Conservation (phyloP, 768 basidiomycete species). For the Boletales sp. region DNA sequence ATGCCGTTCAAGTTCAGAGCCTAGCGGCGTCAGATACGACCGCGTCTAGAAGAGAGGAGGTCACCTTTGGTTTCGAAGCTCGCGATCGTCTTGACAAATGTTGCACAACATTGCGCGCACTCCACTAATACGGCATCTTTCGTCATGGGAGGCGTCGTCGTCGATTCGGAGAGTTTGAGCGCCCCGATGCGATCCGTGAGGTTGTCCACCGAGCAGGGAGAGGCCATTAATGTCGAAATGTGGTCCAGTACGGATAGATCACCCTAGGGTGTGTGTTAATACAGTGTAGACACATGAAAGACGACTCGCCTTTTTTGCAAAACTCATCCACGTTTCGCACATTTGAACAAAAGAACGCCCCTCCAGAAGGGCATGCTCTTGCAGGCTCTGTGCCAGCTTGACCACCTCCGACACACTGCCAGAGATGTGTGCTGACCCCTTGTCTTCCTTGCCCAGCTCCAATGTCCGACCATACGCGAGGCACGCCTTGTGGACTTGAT, state of each 20-base stretch:
- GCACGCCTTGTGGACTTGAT: conserved; percentile 56
- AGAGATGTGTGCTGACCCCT: conserved; percentile 37
- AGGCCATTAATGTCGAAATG: conserved; percentile 41
- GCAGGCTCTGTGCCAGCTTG: conserved; percentile 33
- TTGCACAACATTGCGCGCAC: conserved; percentile 39
- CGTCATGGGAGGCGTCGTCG: neutral
- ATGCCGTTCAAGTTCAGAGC: conserved; percentile 17
- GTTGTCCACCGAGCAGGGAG: conserved; percentile 15
- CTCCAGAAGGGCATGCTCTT: conserved; percentile 40
- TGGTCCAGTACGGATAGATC: conserved; percentile 46
- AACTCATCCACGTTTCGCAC: conserved; percentile 69
- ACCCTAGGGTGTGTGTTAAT: conserved; percentile 29
- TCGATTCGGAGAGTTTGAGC: conserved; percentile 16
- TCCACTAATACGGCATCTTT: conserved; percentile 27
- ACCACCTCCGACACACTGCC: conserved; percentile 43
- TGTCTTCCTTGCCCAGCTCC: conserved; percentile 19
- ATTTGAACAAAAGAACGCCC: conserved; percentile 56
- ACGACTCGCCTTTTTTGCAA: conserved; percentile 58
- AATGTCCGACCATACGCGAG: conserved; percentile 25
- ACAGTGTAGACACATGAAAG: too few species aligned
- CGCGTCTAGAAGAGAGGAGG: neutral
- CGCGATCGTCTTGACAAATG: conserved; percentile 44
- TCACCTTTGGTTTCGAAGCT: conserved; percentile 25
- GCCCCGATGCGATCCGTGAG: conserved; percentile 14
- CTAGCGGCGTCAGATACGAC: neutral